Conservation (phyloP, 1,284 basidiomycete species). For the Moesziomyces globuligerus region DNA sequence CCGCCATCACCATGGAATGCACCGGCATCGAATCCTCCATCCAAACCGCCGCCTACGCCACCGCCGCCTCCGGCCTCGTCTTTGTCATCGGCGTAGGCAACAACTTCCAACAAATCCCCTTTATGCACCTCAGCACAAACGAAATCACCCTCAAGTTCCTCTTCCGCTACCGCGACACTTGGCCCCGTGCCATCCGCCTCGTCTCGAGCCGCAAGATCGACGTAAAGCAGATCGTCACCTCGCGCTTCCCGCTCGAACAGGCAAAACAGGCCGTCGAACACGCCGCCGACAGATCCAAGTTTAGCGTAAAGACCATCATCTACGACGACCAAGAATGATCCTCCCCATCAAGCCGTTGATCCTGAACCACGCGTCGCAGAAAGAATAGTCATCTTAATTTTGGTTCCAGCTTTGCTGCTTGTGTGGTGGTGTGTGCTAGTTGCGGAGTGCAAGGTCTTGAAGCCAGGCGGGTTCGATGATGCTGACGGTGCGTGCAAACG, state of each 20-base stretch:
- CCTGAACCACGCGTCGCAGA: too few relatives aligned
- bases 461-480: slow-evolving; percentile 60
- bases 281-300: slow-evolving; percentile 74
- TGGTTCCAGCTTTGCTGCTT: too few relatives aligned
- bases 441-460: slow-evolving; percentile 36
- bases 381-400: too few relatives aligned
- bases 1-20: slow-evolving; percentile 73
- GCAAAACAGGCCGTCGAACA: slow-evolving; percentile 83
- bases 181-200: slow-evolving; percentile 83
- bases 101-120: slow-evolving; percentile 66
- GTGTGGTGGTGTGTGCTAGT: neutral
- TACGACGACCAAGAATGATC: slow-evolving; percentile 47
- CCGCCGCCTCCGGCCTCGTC: slow-evolving; percentile 70
- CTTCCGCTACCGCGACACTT: slow-evolving; percentile 70
- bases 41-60: slow-evolving; percentile 74
- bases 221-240: slow-evolving; percentile 87
- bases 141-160: slow-evolving; percentile 71
- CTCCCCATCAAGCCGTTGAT: neutral
- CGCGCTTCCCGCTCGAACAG: slow-evolving; percentile 79
- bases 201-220: slow-evolving; percentile 82
- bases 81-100: slow-evolving; percentile 72
- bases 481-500: slow-evolving; percentile 61
- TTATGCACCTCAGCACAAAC: slow-evolving; percentile 71
- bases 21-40: slow-evolving; percentile 89
- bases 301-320: slow-evolving; percentile 61